A percentile compares a stretch with the other conserved stretches of the same genome.
Conservation (phyloP, 768 basidiomycete species). For the Boletus reticulatus region DNA sequence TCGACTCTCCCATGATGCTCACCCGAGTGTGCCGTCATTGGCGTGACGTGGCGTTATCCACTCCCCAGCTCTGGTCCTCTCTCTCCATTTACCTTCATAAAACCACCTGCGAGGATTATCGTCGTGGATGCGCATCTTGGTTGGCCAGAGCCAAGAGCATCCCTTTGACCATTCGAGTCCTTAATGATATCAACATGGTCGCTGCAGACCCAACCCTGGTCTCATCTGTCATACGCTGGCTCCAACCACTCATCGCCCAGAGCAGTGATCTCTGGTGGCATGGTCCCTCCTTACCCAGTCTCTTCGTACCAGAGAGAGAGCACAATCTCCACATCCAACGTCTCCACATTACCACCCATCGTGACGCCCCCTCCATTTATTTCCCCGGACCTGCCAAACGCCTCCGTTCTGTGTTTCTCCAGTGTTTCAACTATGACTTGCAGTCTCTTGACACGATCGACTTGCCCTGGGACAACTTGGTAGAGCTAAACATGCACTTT, state of each 20-base stretch:
- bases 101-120: conserved; percentile 2
- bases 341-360: conserved; percentile 21
- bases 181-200: conserved; percentile 22
- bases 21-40: conserved; percentile 29
- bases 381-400: conserved; percentile 14
- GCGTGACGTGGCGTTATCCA: conserved; percentile 30
- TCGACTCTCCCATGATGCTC: conserved; percentile 26
- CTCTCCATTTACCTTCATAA: conserved; percentile 22
- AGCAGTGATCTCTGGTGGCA: conserved; percentile 33
- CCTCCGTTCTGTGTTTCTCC: conserved; percentile 22
- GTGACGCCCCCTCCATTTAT: conserved; percentile 10
- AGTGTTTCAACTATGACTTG: conserved; percentile 19
- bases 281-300: conserved; percentile 22
- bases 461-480: conserved; percentile 27
- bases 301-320: conserved; percentile 11
- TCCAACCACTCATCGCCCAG: conserved; percentile 19
- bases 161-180: conserved; percentile 22
- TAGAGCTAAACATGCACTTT: conserved; percentile 30
- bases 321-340: conserved; percentile 11
- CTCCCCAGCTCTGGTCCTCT: conserved; percentile 33
- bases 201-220: conserved; percentile 1
- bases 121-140: conserved; percentile 25
- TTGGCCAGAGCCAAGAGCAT: conserved; percentile 29
- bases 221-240: conserved; percentile 17
- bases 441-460: conserved; percentile 22